Evolutionary conservation across 2,329 filamentous ascomycete species (phyloP).

Genomic region (Fusarium anthophilum): DNA sequence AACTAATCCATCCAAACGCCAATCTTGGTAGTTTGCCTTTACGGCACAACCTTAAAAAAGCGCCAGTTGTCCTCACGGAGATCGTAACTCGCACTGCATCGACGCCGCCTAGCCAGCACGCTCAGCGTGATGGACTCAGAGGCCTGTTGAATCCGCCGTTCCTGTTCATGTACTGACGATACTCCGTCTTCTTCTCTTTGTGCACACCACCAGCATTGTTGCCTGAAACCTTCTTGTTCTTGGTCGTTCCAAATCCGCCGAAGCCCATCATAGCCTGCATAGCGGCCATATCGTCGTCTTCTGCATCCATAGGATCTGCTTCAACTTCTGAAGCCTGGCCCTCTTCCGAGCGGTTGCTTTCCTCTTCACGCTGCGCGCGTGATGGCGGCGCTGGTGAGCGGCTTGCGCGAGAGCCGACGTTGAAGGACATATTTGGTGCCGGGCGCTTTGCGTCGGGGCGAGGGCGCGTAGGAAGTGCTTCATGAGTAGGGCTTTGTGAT

Average conservation of each 20-base stretch:
- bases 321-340: constrained; percentile 22
- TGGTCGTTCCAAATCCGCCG: constrained; percentile 83
- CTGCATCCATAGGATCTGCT: constrained; percentile 42
- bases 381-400: constrained; percentile 30
- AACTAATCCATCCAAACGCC: background rate
- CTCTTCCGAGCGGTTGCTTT: constrained; percentile 18
- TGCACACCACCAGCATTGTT: constrained; percentile 85
- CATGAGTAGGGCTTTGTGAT: constrained; percentile 36
- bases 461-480: constrained; percentile 48
- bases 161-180: constrained; percentile 96
- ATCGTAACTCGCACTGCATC: constrained; percentile 2
- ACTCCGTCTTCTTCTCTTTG: constrained; percentile 95
- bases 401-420: constrained; percentile 44
- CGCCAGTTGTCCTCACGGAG: background rate
- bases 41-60: background rate
- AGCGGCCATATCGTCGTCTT: constrained; percentile 73
- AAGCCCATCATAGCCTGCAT: constrained; percentile 95
- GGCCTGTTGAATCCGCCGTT: constrained; percentile 84
- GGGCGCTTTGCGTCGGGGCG: constrained; percentile 38
- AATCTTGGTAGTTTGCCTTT: background rate
- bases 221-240: constrained; percentile 86
- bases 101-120: background rate
- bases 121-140: constrained; percentile 65
- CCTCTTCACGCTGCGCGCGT: constrained; percentile 16
- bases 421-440: constrained; percentile 48